phyloP scores from a whole-genome alignment of 2,329 filamentous ascomycete genomes.

The Aspergillus luchuensis region DNA sequence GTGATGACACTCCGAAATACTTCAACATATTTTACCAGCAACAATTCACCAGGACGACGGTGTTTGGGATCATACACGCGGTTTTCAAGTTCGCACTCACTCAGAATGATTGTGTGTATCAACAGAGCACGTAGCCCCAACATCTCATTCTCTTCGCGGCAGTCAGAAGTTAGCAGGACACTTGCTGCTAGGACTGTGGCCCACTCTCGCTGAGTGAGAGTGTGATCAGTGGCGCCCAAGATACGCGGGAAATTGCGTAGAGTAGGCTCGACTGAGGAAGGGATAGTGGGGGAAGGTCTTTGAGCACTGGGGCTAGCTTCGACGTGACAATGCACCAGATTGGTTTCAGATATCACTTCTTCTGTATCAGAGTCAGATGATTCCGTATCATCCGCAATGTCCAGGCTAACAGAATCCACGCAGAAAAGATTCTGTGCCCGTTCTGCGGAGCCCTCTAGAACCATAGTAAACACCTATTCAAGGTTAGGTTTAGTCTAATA shows the following conservation, averaged over 20 bases:
- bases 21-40: conserved; percentile 42
- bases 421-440: conserved; percentile 1
- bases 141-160: not conserved
- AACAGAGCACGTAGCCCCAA: conserved; percentile 19
- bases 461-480: conserved; percentile 23
- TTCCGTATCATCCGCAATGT: not conserved
- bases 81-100: conserved; percentile 24
- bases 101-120: conserved; percentile 25
- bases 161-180: conserved; percentile 16
- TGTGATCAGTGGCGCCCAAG: not conserved
- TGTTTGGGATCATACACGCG: conserved; percentile 10
- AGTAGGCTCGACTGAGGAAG: not conserved
- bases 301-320: not conserved
- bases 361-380: not conserved
- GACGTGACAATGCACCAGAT: not conserved
- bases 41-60: conserved; percentile 2
- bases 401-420: not conserved
- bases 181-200: conserved; percentile 21
- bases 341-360: too few species aligned
- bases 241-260: not conserved
- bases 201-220: conserved; percentile 26
- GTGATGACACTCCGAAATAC: conserved; percentile 41
- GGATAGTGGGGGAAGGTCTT: too few species aligned
- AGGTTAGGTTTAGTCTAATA: not conserved
- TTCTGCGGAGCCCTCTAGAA: conserved; percentile 20